Base-by-base conservation (phyloP, 2,329 filamentous ascomycete genomes). In the Lasiodiplodia sp. region DNA sequence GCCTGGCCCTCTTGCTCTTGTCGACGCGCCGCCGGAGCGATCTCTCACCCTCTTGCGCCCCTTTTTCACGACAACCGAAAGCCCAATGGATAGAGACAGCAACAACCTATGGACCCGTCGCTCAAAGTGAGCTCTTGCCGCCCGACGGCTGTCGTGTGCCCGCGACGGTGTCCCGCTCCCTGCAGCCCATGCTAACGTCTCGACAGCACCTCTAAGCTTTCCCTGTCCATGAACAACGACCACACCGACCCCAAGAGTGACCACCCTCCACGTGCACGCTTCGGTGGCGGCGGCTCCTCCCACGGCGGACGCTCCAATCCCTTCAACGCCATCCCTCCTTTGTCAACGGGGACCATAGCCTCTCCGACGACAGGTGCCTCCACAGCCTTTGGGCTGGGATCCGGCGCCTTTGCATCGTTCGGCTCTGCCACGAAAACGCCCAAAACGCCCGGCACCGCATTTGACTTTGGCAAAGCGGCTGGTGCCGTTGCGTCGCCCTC, bases 381-480 rank as follows among this genome's bases (percentile, higher is more conserved):
- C 21, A 94, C 91, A 75, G 94, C 95, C 69, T 99, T 99, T 82
- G 94, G 94, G 63, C 85, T 99, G 70, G 96, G 96, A 51, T 96
- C 93, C 21, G 96, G 96, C 74, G 96, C 96, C 67, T 99, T 99
- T 79, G 95, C 95, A 49, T 96, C 94, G n/a, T 96, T 96, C 80
- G 94, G 95, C 28, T 85, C 86, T 53, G 88, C 91, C 38, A 87
- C 88, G 40, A 97, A 97, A 84, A 94, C 94, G 2, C 92, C 94
- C 65, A 98, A 97, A 84, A 90, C 92, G 57, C 87, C 91, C 10
- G 92, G 91, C 63, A 91, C 92, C 71, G 89, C 91, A 16, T 92
- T 96, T 79, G 94, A 97, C 73, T 87, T 91, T 72, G 88, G 88
- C 72, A 88, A 89, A 81, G 85, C 86, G 63, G 79, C 82, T 60